A percentile compares a stretch with the other conserved stretches of the same genome.
Evolutionary conservation across 2,329 filamentous ascomycete genomes (phyloP).

Genomic region (Cercospora sp.): DNA sequence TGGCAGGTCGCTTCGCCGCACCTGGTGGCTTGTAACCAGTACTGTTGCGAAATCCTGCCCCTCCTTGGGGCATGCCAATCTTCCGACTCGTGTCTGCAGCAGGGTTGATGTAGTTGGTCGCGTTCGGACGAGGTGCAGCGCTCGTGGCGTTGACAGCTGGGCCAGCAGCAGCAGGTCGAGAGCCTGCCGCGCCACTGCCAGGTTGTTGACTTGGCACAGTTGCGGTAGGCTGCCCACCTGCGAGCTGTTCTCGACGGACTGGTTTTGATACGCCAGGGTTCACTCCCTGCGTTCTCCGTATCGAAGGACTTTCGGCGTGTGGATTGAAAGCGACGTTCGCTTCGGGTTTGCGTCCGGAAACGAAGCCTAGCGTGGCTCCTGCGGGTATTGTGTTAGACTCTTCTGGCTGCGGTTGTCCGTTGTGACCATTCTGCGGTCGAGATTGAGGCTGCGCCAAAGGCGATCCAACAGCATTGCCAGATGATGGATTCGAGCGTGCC

Average conservation of each 20-base stretch:
- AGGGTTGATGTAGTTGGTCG: conserved; percentile 52
- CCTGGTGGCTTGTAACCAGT: conserved; percentile 48
- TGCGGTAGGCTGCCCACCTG: conserved; percentile 13
- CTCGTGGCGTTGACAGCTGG: conserved; percentile 21
- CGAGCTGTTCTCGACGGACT: conserved; percentile 50
- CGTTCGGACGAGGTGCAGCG: conserved; percentile 25
- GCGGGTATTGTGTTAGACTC: conserved; percentile 32
- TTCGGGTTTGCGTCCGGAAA: conserved; percentile 46
- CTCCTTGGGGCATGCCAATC: conserved; percentile 51
- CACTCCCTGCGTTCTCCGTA: conserved; percentile 83
- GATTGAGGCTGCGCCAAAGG: conserved; percentile 35
- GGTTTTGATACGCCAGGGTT: conserved; percentile 79
- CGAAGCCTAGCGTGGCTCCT: conserved; percentile 47
- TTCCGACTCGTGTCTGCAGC: conserved; percentile 49
- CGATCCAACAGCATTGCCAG: conserved; percentile 31
- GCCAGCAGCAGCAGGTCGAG: conserved; percentile 13
- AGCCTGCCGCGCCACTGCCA: conserved; percentile 9
- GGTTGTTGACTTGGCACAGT: conserved; percentile 15
- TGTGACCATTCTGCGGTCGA: conserved; percentile 20
- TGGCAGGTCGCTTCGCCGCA: conserved; percentile 39
- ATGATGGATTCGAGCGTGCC: conserved; percentile 37
- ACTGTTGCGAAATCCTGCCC: conserved; percentile 45
- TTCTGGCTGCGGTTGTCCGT: conserved; percentile 7
- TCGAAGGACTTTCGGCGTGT: conserved; percentile 65
- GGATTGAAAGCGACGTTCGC: conserved; percentile 48